Evolutionary conservation across 352 stramenopile species (phyloP).

Genomic region (Globisporangium barbulae): DNA sequence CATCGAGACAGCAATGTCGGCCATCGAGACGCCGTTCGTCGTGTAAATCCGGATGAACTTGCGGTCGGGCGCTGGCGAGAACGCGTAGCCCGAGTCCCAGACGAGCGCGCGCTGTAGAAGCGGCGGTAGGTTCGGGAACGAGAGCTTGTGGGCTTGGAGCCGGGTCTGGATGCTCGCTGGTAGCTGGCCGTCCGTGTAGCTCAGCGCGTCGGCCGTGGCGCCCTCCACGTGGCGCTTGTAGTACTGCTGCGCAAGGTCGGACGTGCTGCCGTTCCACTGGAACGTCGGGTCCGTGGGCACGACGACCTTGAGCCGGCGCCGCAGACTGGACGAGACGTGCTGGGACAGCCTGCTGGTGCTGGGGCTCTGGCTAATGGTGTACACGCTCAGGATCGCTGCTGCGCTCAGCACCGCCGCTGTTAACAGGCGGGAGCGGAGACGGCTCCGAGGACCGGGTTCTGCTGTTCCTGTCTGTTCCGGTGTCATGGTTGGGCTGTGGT

Average conservation of each 20-base stretch:
- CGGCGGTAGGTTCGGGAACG: constrained; percentile 15
- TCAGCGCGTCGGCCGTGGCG: constrained; percentile 20
- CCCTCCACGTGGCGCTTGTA: constrained; percentile 14
- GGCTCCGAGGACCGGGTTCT: neutral
- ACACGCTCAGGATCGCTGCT: neutral
- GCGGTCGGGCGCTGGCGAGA: constrained; percentile 5
- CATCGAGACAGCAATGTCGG: constrained; percentile 17
- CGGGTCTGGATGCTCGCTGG: constrained; percentile 13
- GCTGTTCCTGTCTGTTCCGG: neutral
- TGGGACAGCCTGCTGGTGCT: too few species aligned
- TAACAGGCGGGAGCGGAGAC: neutral
- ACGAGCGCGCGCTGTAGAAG: constrained; percentile 35
- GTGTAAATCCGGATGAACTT: constrained; percentile 27
- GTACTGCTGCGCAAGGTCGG: constrained; percentile 19
- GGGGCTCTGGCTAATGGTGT: neutral
- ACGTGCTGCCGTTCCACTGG: constrained; percentile 30
- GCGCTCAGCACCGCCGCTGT: neutral
- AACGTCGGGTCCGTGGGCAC: constrained; percentile 21
- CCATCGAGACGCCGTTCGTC: constrained; percentile 21
- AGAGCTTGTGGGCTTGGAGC: neutral
- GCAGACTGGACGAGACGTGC: neutral
- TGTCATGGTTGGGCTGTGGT: neutral
- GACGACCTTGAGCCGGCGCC: constrained; percentile 1
- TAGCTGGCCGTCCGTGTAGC: constrained; percentile 14
- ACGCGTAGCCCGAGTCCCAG: constrained; percentile 38